Evolutionary conservation across 257 asterid genomes (phyloP), one percentile per base, ranked within the genome.

Genomic region (Nicotiana tabacum): DNA sequence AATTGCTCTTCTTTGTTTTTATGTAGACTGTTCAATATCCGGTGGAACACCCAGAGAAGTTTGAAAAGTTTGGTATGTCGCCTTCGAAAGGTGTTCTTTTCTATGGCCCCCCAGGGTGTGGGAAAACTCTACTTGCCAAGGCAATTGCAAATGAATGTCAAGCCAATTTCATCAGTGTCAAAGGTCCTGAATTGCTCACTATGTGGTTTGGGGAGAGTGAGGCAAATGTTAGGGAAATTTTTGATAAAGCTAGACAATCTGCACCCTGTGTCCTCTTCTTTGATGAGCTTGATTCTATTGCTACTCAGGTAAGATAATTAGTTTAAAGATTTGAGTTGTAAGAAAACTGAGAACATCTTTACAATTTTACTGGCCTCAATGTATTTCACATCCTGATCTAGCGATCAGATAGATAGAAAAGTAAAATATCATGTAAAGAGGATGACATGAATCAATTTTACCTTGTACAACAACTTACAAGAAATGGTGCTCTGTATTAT

Each of bases 161-260:
- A 86, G 94, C 92, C 81, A 91, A 91, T 81, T 91, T 91, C 84
- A 91, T 91, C 8, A 91, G 94, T 61, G 74, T 91, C 39, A 91
- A 91, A 87, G 94, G 94, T 27, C 94, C 92, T 82, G 94, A 91
- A 82, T 82, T 89, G 84, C 94, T 91, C 82, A 91, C 94, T 62
- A 91, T 91, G 94, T 91, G 94, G 94, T 91, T 91, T 83, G 94
- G 94, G 62, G 94, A 91, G 80, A 91, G 94, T 70, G 94, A 91
- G 86, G 94, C 94, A 4, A 91, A 91, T 86, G 93, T 91, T 39
- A 90, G 94, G 32, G 94, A 91, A 85, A 91, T 91, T 67, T 90
- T 90, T 43, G 93, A 90, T 82, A 90, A 90, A 82, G 93, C 93
- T 11, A 89, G 93, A 74, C 90, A 87, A 74, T 90, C 93, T 74